These are phyloP conservation scores for Skeletonema marinoi DNA, from an alignment of 108 stramenopile genomes.

Conservation along the genomic window DNA sequence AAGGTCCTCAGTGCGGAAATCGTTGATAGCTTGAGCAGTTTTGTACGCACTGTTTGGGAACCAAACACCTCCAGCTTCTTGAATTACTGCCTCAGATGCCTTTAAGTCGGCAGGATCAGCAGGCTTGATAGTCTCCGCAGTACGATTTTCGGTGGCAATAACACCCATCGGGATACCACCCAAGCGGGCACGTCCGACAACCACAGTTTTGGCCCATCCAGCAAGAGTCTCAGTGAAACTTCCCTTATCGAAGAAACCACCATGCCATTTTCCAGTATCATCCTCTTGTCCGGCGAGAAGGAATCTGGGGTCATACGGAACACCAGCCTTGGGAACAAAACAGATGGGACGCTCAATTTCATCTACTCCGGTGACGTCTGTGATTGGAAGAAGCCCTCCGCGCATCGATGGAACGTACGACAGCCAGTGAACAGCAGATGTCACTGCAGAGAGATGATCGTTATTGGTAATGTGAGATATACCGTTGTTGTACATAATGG, in stretches of 20 bases:
- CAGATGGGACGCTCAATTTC: slow-evolving; percentile 89
- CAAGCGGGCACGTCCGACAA: slow-evolving; percentile 95
- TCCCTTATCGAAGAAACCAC: slow-evolving; percentile 97
- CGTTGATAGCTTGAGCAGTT: slow-evolving; percentile 98
- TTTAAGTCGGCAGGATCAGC: slow-evolving; percentile 98
- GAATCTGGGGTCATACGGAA: slow-evolving; percentile 94
- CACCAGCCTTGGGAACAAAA: slow-evolving; percentile 79
- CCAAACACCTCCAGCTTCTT: slow-evolving; percentile 99
- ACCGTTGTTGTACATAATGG: slow-evolving; percentile 98
- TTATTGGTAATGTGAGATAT: slow-evolving; percentile 92
- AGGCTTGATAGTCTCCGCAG: slow-evolving; percentile 91
- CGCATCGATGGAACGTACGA: slow-evolving; percentile 91
- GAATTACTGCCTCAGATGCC: slow-evolving; percentile 89
- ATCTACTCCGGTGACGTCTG: slow-evolving; percentile 89
- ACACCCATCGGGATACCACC: slow-evolving; percentile 99
- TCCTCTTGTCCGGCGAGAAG: slow-evolving; percentile 85
- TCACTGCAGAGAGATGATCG: slow-evolving; percentile 92
- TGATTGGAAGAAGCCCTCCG: slow-evolving; percentile 83
- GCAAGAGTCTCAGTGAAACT: slow-evolving; percentile 96
- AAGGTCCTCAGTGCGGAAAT: slow-evolving; percentile 97
- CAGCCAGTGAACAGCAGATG: slow-evolving; percentile 91
- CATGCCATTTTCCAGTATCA: slow-evolving; percentile 79
- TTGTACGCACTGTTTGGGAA: slow-evolving; percentile 99
- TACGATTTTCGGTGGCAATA: slow-evolving; percentile 95
- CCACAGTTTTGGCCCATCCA: slow-evolving; percentile 99